Conservation (phyloP, 2,329 filamentous ascomycete species). For the Eutypa lata region DNA sequence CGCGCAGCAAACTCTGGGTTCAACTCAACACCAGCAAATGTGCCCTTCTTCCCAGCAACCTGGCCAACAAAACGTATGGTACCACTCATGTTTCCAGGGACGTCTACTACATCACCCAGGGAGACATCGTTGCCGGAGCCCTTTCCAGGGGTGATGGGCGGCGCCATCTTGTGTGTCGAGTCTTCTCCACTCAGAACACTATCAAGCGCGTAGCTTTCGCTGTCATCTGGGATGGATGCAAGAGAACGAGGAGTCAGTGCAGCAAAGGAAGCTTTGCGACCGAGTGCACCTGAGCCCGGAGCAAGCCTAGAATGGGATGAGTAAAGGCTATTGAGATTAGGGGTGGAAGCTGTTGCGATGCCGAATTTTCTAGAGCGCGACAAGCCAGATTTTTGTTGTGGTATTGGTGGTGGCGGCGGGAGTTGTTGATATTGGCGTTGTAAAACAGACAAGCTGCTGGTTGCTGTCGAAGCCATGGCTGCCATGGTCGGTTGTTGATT, state of each 20-base stretch:
- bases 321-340: slow-evolving; percentile 55
- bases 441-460: not conserved
- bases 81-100: slow-evolving; percentile 89
- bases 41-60: slow-evolving; percentile 85
- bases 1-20: slow-evolving; percentile 73
- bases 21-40: slow-evolving; percentile 90
- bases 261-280: slow-evolving; percentile 68
- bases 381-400: slow-evolving; percentile 26
- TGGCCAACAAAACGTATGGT: slow-evolving; percentile 83
- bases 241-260: slow-evolving; percentile 63
- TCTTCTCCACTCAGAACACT: slow-evolving; percentile 44
- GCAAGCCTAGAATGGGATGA: slow-evolving; percentile 45
- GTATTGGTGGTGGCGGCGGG: slow-evolving; percentile 9
- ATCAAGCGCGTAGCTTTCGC: slow-evolving; percentile 59
- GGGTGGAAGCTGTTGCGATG: slow-evolving; percentile 52
- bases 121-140: slow-evolving; percentile 52
- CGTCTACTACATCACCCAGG: slow-evolving; percentile 82
- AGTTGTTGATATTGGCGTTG: not conserved
- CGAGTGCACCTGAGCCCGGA: slow-evolving; percentile 44
- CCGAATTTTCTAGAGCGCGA: slow-evolving; percentile 40
- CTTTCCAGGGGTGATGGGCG: slow-evolving; percentile 52
- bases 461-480: not conserved
- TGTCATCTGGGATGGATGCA: slow-evolving; percentile 65
- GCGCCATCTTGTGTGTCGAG: slow-evolving; percentile 39
- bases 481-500: not conserved